Base-by-base conservation (phyloP, 345 rosid species). In the Rhodomyrtus tomentosa region DNA sequence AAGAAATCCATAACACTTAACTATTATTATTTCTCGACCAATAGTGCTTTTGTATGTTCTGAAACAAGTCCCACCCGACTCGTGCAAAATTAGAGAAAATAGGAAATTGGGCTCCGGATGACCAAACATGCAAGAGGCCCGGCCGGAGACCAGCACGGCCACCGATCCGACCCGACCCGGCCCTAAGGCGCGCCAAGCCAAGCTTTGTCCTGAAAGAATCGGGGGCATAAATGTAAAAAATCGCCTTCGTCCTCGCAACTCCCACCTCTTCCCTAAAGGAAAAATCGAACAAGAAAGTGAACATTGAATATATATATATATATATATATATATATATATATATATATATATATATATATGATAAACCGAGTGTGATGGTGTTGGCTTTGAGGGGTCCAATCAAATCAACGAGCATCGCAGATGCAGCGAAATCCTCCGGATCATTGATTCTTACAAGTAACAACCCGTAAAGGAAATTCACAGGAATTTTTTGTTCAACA, bases 201-300 rank as follows among this genome's bases (percentile, higher is more conserved):
- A 21, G 55, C 25, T 53, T 20, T 20, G 7, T 53, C 24, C 4
- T 6, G 24, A 18, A 53, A 53, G 20, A 20, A 21, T 21, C 25
- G 10, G 10, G 55, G 55, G 55, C 55, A 53, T 3, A 20, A 53
- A 20, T 53, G 55, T 21, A 53, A 53, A 52, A 53, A 21, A 2
- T 0, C 0, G 45, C 76, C 6, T 18, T 36, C 45, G 24, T 36
- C 76, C 72, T 27, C 10, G 29, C 38, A 3, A 2, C 8, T 3
- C 36, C 36, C 36, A 2, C 13, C 20, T 16, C 24, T 36, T 58
- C 11, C 76, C 76, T 21, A 4, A 58, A 29, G 29, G 36, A 68
- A 49, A 49, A 49, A 48, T 10, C 14, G 50, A 49, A 49, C 50
- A 49, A 49, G 50, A 49, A 48, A 48, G 10, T 48, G 50, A 48